Percentiles rank a stretch among this genome's conserved stretches.
phyloP scores from a whole-genome alignment of 441 rosid genomes.

The Erodium trifolium region DNA sequence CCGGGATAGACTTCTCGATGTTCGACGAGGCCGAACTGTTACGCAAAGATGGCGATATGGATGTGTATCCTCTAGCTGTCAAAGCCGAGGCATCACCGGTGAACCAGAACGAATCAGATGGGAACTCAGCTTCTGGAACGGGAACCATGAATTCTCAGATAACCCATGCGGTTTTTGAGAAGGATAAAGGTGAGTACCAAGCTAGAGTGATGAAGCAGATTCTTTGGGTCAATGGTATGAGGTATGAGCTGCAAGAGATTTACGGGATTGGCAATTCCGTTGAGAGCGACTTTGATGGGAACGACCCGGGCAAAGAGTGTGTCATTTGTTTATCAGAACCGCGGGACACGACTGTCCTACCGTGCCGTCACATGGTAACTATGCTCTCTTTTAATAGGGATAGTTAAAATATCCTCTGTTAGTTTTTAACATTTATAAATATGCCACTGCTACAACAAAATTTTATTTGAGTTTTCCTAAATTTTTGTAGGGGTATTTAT shows the following conservation, averaged over 20 bases:
- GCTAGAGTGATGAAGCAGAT: slow-evolving; percentile 68
- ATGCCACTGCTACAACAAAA: too few species aligned
- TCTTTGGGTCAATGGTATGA: slow-evolving; percentile 70
- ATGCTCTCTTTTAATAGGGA: background rate
- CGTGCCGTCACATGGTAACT: slow-evolving; percentile 90
- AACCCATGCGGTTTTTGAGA: slow-evolving; percentile 70
- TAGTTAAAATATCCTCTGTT: too few species aligned
- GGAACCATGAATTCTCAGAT: slow-evolving; percentile 40
- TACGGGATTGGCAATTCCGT: slow-evolving; percentile 63
- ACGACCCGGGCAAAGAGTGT: slow-evolving; percentile 75
- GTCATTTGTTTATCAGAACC: slow-evolving; percentile 89
- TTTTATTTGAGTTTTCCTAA: too few species aligned
- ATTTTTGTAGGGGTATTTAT: too few species aligned
- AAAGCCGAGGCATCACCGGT: slow-evolving; percentile 59
- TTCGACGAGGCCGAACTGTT: slow-evolving; percentile 74
- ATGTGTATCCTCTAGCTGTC: slow-evolving; percentile 82
- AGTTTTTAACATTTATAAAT: too few species aligned
- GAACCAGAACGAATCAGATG: slow-evolving; percentile 39
- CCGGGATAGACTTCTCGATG: slow-evolving; percentile 79
- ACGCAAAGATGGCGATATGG: slow-evolving; percentile 64
- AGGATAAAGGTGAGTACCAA: slow-evolving; percentile 36
- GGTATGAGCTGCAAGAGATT: slow-evolving; percentile 74
- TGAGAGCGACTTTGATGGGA: slow-evolving; percentile 48
- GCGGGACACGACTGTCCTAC: slow-evolving; percentile 71
- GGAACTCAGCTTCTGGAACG: slow-evolving; percentile 27